Evolutionary conservation across 176 grass and related monocot species (phyloP).

Genomic region (Themeda triandra): DNA sequence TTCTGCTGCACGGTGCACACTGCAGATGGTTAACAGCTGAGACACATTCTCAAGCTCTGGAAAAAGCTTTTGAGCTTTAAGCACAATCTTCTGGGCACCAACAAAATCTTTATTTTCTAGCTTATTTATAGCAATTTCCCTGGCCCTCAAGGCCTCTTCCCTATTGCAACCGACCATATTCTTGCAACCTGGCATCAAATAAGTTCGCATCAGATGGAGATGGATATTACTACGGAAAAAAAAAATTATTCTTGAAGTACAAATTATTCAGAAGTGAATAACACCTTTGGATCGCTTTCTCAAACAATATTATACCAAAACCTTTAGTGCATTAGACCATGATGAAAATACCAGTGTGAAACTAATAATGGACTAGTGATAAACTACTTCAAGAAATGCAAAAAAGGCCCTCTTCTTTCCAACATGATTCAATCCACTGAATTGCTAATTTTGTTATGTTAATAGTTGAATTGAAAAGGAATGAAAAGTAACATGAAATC

Average conservation of each 20-base stretch:
- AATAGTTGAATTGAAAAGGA: too few species aligned
- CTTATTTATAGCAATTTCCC: constrained; percentile 64
- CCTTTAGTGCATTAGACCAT: too few species aligned
- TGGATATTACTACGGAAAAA: not conserved
- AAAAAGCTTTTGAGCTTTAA: constrained; percentile 75
- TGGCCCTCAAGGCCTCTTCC: constrained; percentile 80
- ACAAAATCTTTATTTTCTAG: constrained; percentile 64
- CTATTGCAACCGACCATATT: constrained; percentile 67
- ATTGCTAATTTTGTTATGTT: too few species aligned
- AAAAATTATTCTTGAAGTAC: too few species aligned
- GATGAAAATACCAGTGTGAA: constrained; percentile 11
- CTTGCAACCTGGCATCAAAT: constrained; percentile 8
- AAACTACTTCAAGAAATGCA: not conserved
- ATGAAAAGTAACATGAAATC: not conserved
- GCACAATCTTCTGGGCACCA: constrained; percentile 65
- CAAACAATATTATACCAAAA: constrained; percentile 7
- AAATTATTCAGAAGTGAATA: too few species aligned
- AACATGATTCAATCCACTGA: too few species aligned
- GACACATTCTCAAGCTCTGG: constrained; percentile 78
- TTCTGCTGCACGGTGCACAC: constrained; percentile 73
- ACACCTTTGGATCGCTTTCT: not conserved
- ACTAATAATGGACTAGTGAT: not conserved
- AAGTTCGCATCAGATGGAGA: constrained; percentile 15
- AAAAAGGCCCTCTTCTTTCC: not conserved
- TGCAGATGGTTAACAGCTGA: constrained; percentile 70